These are phyloP conservation scores for Candida takata DNA, from an alignment of 805 yeast species.

Conservation along the genomic window DNA sequence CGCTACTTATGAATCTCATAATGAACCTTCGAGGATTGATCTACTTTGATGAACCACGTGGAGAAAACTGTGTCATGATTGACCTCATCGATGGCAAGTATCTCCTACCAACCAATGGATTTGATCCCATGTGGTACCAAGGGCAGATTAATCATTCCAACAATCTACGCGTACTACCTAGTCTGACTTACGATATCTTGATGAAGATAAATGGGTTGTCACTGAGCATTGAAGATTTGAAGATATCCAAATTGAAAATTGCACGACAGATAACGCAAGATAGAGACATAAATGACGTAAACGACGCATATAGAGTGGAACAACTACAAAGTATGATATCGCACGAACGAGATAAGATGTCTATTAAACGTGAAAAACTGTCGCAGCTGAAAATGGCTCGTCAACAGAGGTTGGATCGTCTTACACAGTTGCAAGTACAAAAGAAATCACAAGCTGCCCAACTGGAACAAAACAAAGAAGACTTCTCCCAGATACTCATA, in stretches of 20 bases:
- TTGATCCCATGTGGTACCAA: slow-evolving; percentile 9
- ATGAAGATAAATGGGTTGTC: slow-evolving; percentile 36
- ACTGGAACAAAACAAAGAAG: slow-evolving; percentile 8
- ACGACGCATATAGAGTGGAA: slow-evolving; percentile 3
- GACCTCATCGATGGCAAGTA: slow-evolving; percentile 12
- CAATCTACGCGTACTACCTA: background rate
- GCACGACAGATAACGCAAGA: slow-evolving; percentile 3
- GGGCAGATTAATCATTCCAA: slow-evolving; percentile 1
- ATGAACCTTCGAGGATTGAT: slow-evolving; percentile 7
- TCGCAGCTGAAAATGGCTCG: slow-evolving; percentile 9
- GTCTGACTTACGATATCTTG: slow-evolving; percentile 32
- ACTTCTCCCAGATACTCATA: slow-evolving; percentile 9
- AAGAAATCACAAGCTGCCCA: background rate
- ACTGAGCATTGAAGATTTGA: slow-evolving; percentile 29
- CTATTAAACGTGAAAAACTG: slow-evolving; percentile 3
- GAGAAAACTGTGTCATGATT: slow-evolving; percentile 6
- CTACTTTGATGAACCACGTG: slow-evolving; percentile 3
- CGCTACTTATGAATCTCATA: slow-evolving; percentile 1
- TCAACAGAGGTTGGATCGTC: slow-evolving; percentile 4
- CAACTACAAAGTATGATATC: slow-evolving; percentile 5
- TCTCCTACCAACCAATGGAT: slow-evolving; percentile 9
- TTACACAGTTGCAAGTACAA: slow-evolving; percentile 2
- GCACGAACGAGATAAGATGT: slow-evolving; percentile 3
- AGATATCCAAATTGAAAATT: slow-evolving; percentile 16
- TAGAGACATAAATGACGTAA: background rate